Base-by-base conservation (phyloP, 176 grass and related monocot species). In the Hordeum marinum region DNA sequence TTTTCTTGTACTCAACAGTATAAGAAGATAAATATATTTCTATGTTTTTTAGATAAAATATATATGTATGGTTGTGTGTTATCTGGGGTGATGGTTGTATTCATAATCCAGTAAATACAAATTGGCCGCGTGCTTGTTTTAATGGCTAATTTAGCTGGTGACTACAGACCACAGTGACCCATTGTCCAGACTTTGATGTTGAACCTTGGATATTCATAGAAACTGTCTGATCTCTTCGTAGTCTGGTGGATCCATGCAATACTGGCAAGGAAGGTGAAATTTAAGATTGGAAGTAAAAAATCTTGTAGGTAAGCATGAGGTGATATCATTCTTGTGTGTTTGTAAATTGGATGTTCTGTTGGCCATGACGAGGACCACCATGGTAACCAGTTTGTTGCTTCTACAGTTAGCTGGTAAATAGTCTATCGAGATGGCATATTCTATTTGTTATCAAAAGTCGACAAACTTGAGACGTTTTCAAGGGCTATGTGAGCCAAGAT, bases 81-180 rank as follows among this genome's bases (percentile, higher is more conserved):
- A 78, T 83, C 62, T 70, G 80, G 72, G 75, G 9, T n/a, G 48
- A 87, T 83, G 59, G 24, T 18, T 52, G 63, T 86, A 26, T 79
- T 42, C 37, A 34, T 37, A 46, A 76, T 55, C 73, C 11, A 61
- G 75, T 61, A 24, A 39, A 61, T 40, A 25, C 23, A 20, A 23
- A 9, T 6, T 24, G 75, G 34, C 15, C 17, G 37, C 40, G 40
- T 70, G 37, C 10, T 42, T 72, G 21, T 43, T 42, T 42, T 42
- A 25, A 25, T 25, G 5, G 11, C n/a, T 72, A 42, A 72, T 42
- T 21, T 72, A 42, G 37, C 39, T 40, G n/a, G 10, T 37, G 4
- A 41, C 21, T 70, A 70, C 11, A n/a, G n/a, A n/a, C n/a, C n/a
- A n/a, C n/a, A 43, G 68, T 43, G 68, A 11, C n/a, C 39, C 18